phyloP scores from a whole-genome alignment of 1,284 basidiomycete genomes.

The Puccinia triticina region DNA sequence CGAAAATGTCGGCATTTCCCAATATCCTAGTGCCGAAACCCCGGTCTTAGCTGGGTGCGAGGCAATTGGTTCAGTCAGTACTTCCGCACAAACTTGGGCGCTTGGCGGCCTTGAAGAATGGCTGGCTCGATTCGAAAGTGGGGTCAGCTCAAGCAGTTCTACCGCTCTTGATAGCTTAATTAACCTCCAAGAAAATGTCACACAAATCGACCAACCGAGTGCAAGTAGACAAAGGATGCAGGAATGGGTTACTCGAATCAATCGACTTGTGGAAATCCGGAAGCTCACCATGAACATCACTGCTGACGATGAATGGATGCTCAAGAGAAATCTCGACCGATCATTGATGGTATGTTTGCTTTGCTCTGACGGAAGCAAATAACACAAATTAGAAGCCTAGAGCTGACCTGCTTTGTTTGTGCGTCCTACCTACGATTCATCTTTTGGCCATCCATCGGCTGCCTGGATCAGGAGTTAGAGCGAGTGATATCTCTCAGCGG shows the following conservation, averaged over 20 bases:
- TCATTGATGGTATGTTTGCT: constrained; percentile 30
- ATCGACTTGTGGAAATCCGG: constrained; percentile 29
- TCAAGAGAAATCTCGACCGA: constrained; percentile 41
- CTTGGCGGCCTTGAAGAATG: constrained; percentile 39
- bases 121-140: constrained; percentile 39
- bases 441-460: constrained; percentile 68
- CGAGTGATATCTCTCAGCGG: constrained; percentile 96
- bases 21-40: background rate
- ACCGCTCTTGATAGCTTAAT: constrained; percentile 6
- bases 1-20: constrained; percentile 17
- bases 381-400: background rate
- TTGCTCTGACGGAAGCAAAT: background rate
- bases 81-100: constrained; percentile 6
- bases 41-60: background rate
- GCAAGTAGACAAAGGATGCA: constrained; percentile 34
- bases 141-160: constrained; percentile 10
- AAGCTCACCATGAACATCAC: constrained; percentile 47
- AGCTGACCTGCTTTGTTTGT: background rate
- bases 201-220: constrained; percentile 7
- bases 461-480: constrained; percentile 91
- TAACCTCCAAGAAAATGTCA: background rate
- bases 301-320: constrained; percentile 41
- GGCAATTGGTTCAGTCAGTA: background rate
- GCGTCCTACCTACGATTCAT: constrained; percentile 45
- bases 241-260: constrained; percentile 24